These are phyloP conservation scores for Gaeumannomyces tritici DNA, from an alignment of 2,329 filamentous ascomycete genomes.

Conservation along the genomic window DNA sequence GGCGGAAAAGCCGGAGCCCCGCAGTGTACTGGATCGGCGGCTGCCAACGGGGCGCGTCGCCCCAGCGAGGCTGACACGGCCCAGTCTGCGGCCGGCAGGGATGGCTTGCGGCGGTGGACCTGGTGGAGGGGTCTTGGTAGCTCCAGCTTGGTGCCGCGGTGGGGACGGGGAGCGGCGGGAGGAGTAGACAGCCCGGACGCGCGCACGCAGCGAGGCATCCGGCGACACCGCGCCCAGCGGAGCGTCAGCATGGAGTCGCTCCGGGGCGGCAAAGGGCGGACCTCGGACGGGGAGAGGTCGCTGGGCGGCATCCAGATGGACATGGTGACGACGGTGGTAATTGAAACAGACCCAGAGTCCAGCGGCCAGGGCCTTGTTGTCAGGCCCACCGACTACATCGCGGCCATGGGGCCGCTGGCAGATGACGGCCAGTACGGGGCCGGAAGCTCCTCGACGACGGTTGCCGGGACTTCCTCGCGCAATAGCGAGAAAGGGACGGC, in stretches of 20 bases:
- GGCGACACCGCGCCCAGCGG: constrained; percentile 1
- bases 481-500: background rate
- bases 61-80: background rate
- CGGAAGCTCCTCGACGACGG: background rate
- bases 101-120: background rate
- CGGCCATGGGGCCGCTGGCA: background rate
- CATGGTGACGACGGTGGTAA: constrained; percentile 17
- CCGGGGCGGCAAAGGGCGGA: background rate
- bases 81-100: background rate
- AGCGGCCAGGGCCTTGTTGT: background rate
- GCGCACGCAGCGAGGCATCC: background rate
- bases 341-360: constrained; percentile 13
- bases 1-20: background rate
- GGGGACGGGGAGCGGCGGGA: background rate
- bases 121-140: background rate
- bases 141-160: background rate
- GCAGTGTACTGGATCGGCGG: background rate
- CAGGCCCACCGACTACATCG: background rate
- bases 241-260: constrained; percentile 11
- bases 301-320: constrained; percentile 16
- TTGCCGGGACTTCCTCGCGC: background rate
- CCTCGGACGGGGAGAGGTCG: background rate
- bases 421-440: background rate
- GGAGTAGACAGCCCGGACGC: background rate
- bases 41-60: background rate